These are phyloP conservation scores for Lactarius vividus DNA, from an alignment of 768 basidiomycete genomes.

Conservation along the genomic window DNA sequence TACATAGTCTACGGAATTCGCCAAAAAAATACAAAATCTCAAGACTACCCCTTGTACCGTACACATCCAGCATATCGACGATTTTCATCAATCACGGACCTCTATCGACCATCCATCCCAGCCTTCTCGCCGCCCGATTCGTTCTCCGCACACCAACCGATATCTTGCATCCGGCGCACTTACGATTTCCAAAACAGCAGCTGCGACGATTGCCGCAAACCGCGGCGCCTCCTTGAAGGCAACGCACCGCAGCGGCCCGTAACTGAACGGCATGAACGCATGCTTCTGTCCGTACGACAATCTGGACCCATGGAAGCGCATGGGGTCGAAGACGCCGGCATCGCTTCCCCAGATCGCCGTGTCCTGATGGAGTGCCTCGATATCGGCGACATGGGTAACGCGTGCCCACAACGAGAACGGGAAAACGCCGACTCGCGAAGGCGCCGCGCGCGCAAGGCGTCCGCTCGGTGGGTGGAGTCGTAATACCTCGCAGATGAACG, in stretches of 20 bases:
- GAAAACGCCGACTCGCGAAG: conserved; percentile 4
- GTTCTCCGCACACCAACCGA: conserved; percentile 29
- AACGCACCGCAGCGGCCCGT: conserved; percentile 46
- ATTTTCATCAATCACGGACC: not conserved
- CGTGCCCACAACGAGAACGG: conserved; percentile 16
- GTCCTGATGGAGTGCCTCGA: conserved; percentile 30
- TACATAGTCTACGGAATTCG: not conserved
- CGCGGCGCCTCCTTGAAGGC: conserved; percentile 51
- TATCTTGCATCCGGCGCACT: conserved; percentile 33
- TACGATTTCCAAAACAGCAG: conserved; percentile 40
- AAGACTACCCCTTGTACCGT: not conserved
- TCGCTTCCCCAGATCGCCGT: conserved; percentile 39
- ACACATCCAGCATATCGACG: not conserved
- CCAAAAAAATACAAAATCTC: not conserved
- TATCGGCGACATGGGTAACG: conserved; percentile 30
- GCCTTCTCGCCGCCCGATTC: conserved; percentile 39
- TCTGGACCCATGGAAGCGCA: conserved; percentile 37
- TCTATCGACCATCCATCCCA: conserved; percentile 46
- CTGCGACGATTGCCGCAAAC: conserved; percentile 48
- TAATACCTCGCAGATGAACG: conserved; percentile 45
- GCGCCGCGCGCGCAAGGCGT: conserved; percentile 40
- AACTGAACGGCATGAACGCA: conserved; percentile 47
- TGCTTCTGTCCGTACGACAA: conserved; percentile 26
- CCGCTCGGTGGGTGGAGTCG: conserved; percentile 52
- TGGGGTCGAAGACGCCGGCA: conserved; percentile 44